Conservation (phyloP, 345 rosid genomes). For the Eucalyptus regnans region DNA sequence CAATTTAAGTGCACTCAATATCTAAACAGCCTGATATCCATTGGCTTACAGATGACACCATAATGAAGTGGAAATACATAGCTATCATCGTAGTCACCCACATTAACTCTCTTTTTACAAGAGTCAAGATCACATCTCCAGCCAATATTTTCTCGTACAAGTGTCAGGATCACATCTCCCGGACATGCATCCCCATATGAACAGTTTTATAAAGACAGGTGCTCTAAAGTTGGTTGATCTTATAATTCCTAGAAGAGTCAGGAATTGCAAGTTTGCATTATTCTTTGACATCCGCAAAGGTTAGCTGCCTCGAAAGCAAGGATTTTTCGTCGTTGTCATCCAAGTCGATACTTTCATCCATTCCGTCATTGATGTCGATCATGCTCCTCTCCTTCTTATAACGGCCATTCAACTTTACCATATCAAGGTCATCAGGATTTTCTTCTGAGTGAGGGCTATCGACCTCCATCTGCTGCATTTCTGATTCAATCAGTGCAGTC, state of each 20-base stretch:
- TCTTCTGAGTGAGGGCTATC: background rate
- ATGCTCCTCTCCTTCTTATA: slow-evolving; percentile 6
- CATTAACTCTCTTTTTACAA: background rate
- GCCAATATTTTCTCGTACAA: background rate
- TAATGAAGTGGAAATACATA: background rate
- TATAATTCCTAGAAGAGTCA: background rate
- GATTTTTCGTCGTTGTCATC: background rate
- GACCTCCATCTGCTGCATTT: slow-evolving; percentile 31
- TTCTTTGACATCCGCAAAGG: slow-evolving; percentile 6
- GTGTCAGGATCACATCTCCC: background rate
- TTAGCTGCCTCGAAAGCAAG: slow-evolving; percentile 20
- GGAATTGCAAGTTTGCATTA: background rate
- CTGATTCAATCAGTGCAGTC: slow-evolving; percentile 57
- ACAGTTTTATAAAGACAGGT: background rate
- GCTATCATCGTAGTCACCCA: background rate
- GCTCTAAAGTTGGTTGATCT: background rate
- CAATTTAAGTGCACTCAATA: background rate
- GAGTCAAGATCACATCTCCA: no score
- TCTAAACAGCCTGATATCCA: background rate
- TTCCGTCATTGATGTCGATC: slow-evolving; percentile 15
- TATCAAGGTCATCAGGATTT: background rate
- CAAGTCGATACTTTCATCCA: slow-evolving; percentile 4
- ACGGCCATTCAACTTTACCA: background rate
- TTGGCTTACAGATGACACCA: background rate
- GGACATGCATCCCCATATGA: background rate